These are phyloP conservation scores for Drosera spatulata DNA, from an alignment of 179 eudicot genomes.

Conservation along the genomic window DNA sequence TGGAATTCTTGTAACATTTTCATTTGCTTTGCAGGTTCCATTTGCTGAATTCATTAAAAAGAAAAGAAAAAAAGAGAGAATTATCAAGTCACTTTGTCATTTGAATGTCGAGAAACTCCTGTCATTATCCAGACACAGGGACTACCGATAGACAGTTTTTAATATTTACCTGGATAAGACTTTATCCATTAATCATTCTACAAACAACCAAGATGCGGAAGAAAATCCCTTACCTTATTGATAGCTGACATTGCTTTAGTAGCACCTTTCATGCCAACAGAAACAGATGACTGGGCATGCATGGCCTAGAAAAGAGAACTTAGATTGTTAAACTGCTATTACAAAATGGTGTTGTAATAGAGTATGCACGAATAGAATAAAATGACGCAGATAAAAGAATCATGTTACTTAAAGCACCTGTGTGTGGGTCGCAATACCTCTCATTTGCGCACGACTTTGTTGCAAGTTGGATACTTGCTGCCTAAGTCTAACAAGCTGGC, in stretches of 20 bases:
- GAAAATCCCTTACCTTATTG: conserved; percentile 56
- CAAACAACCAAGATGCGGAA: conserved; percentile 6
- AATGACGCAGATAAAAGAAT: not conserved
- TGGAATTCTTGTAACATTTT: conserved; percentile 77
- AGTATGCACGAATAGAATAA: conserved; percentile 2
- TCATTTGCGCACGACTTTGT: conserved; percentile 93
- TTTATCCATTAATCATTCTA: not conserved
- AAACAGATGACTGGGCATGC: conserved; percentile 92
- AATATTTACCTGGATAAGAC: not conserved
- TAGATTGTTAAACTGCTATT: not conserved
- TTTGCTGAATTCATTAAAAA: conserved; percentile 41
- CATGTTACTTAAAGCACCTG: conserved; percentile 43
- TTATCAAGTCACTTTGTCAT: too few relatives aligned
- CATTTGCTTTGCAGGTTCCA: conserved; percentile 85
- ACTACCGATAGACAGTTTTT: too few relatives aligned
- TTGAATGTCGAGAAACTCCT: too few relatives aligned
- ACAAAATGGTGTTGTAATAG: not conserved
- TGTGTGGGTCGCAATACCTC: conserved; percentile 93
- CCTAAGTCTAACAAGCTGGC: conserved; percentile 82
- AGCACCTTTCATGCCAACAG: conserved; percentile 93
- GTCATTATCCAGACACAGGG: too few relatives aligned
- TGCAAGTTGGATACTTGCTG: conserved; percentile 85
- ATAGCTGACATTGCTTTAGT: conserved; percentile 90
- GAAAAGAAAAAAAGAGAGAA: too few relatives aligned
- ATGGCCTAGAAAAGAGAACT: conserved; percentile 46